Percentiles rank a stretch among this genome's conserved stretches.
Evolutionary conservation across 139 green algal genomes (phyloP).

Genomic region (Mychonastes homosphaera): DNA sequence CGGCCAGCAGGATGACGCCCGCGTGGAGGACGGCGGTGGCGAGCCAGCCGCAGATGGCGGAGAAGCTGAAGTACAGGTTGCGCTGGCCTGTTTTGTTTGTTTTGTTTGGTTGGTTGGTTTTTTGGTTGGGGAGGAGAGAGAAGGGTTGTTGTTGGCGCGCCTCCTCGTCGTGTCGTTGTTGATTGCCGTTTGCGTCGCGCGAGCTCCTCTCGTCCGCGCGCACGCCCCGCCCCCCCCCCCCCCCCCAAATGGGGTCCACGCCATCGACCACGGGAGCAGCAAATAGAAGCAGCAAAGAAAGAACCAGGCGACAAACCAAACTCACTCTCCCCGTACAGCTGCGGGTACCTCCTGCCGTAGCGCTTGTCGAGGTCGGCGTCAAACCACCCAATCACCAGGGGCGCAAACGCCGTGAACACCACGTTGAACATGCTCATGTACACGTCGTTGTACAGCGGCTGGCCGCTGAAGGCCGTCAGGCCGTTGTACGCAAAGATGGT

Average conservation of each 20-base stretch:
- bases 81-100: constrained; percentile 29
- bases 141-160: too few species aligned
- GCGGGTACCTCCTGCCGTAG: constrained; percentile 31
- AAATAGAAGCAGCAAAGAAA: too few species aligned
- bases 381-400: constrained; percentile 50
- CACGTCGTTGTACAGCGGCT: constrained; percentile 63
- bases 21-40: constrained; percentile 35
- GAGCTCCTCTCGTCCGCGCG: too few species aligned
- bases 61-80: constrained; percentile 52
- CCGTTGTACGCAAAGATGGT: constrained; percentile 68
- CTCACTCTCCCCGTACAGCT: constrained; percentile 41
- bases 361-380: constrained; percentile 51
- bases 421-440: constrained; percentile 75
- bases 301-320: too few species aligned
- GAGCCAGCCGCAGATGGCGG: constrained; percentile 44
- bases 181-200: too few species aligned
- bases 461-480: constrained; percentile 51
- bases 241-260: too few species aligned
- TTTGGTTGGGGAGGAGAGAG: neutral
- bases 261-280: too few species aligned
- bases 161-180: too few species aligned
- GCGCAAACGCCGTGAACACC: constrained; percentile 52
- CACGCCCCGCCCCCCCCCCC: too few species aligned
- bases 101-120: neutral
- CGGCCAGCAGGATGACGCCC: constrained; percentile 33